Percentiles rank a stretch among this genome's conserved stretches.
Conservation (phyloP, 768 basidiomycete genomes). For the Plicaturopsis crispa region DNA sequence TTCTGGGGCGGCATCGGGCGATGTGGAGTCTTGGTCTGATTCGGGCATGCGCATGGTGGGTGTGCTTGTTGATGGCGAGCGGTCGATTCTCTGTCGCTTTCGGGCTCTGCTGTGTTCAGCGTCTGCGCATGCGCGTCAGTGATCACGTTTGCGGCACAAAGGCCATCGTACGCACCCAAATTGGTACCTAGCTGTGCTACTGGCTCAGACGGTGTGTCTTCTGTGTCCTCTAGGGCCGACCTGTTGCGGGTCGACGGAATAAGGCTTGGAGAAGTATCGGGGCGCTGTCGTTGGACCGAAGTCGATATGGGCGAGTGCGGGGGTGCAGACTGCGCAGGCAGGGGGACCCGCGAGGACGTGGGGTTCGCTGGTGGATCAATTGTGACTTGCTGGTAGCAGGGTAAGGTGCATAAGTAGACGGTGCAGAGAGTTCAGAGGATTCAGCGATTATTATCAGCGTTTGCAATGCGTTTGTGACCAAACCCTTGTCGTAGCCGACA, state of each 20-base stretch:
- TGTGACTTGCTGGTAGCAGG: slow-evolving; percentile 28
- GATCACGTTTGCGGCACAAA: too few relatives aligned
- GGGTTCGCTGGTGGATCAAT: slow-evolving; percentile 65
- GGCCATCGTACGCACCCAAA: too few relatives aligned
- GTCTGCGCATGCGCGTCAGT: slow-evolving; percentile 30
- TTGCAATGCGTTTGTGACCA: too few relatives aligned
- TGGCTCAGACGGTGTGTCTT: slow-evolving; percentile 24
- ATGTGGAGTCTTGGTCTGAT: slow-evolving; percentile 38
- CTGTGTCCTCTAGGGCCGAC: slow-evolving; percentile 51
- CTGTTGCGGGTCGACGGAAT: slow-evolving; percentile 61
- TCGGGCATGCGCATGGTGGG: slow-evolving; percentile 46
- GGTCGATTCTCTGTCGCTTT: slow-evolving; percentile 65
- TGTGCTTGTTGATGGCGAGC: slow-evolving; percentile 21
- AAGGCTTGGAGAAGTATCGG: slow-evolving; percentile 41
- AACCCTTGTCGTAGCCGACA: too few relatives aligned
- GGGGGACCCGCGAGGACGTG: slow-evolving; percentile 48
- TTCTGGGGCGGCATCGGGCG: slow-evolving; percentile 32
- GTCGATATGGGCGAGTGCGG: too few relatives aligned
- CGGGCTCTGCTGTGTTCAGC: slow-evolving; percentile 48
- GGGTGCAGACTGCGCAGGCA: slow-evolving; percentile 29
- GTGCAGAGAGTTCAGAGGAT: too few relatives aligned
- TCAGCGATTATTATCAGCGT: too few relatives aligned
- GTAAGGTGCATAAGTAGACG: slow-evolving; percentile 10
- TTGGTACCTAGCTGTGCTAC: too few relatives aligned
- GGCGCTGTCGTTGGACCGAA: too few relatives aligned